A percentile compares a stretch with the other conserved stretches of the same genome.
Evolutionary conservation across 164 flowering plant species (phyloP).

Genomic region (Buxus sempervirens): DNA sequence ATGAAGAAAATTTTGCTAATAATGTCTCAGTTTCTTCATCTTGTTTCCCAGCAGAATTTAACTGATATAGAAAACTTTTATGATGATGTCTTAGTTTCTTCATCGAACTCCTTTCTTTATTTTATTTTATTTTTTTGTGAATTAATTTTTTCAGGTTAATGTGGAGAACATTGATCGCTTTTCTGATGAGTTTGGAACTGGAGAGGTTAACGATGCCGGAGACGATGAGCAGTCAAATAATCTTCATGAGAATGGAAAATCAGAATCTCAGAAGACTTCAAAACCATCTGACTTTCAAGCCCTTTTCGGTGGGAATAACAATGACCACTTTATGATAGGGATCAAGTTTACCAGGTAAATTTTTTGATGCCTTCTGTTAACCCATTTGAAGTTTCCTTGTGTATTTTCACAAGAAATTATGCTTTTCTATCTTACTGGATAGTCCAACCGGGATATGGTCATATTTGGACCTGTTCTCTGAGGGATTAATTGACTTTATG

Average conservation of each 20-base stretch:
- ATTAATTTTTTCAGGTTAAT: slow-evolving; percentile 41
- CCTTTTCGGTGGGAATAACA: slow-evolving; percentile 71
- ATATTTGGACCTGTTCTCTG: neutral
- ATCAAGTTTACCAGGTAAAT: slow-evolving; percentile 78
- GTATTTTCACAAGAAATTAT: neutral
- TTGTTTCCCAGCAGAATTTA: neutral
- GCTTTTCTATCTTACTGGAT: neutral
- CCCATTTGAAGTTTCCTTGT: neutral
- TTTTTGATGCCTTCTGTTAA: neutral
- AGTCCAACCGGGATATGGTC: neutral
- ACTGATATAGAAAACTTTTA: neutral
- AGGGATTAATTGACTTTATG: neutral
- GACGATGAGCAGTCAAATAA: slow-evolving; percentile 20
- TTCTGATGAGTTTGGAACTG: slow-evolving; percentile 56
- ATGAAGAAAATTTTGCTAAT: neutral
- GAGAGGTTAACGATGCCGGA: slow-evolving; percentile 32
- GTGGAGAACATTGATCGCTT: slow-evolving; percentile 78
- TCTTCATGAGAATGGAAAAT: slow-evolving; percentile 15
- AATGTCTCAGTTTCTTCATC: too few species aligned
- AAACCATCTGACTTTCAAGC: slow-evolving; percentile 75
- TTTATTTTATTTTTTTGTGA: neutral
- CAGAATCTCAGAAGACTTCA: slow-evolving; percentile 39
- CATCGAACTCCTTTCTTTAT: neutral
- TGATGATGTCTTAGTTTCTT: neutral
- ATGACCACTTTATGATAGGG: slow-evolving; percentile 85